Percentiles rank a stretch among this genome's conserved stretches.
Conservation (phyloP, 805 yeast species). For the Kluyveromyces starmeri region DNA sequence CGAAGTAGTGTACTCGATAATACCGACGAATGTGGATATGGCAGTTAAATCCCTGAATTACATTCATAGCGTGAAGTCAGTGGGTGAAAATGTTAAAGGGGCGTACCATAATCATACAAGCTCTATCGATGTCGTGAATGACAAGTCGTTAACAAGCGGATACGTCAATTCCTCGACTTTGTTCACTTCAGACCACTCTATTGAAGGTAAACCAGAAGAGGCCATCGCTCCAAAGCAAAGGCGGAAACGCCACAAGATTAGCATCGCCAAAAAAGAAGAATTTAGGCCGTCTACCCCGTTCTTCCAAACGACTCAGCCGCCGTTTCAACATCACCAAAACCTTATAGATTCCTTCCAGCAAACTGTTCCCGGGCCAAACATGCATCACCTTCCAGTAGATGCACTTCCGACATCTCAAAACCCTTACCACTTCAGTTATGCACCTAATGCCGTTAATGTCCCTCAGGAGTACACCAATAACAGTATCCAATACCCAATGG, state of each 20-base stretch:
- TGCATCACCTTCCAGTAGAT: too few species aligned
- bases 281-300: too few species aligned
- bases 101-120: constrained; percentile 1
- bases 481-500: too few species aligned
- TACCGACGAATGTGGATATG: constrained; percentile 9
- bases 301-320: too few species aligned
- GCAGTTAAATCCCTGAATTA: constrained; percentile 8
- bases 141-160: constrained; percentile 1
- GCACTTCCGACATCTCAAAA: too few species aligned
- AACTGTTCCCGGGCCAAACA: too few species aligned
- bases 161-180: constrained; percentile 3
- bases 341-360: too few species aligned
- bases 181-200: constrained; percentile 4
- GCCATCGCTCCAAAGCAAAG: background rate
- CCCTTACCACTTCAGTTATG: too few species aligned
- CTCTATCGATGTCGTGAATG: background rate
- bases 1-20: constrained; percentile 9
- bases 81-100: background rate
- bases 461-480: too few species aligned
- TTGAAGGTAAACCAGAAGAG: constrained; percentile 4
- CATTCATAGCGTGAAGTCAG: background rate
- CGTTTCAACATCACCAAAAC: too few species aligned
- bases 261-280: too few species aligned
- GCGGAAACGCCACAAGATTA: constrained; percentile 3
- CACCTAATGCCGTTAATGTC: too few species aligned